phyloP scores from a whole-genome alignment of 225 moss, liverwort and hornwort species.

The Sphagnum tenellum region DNA sequence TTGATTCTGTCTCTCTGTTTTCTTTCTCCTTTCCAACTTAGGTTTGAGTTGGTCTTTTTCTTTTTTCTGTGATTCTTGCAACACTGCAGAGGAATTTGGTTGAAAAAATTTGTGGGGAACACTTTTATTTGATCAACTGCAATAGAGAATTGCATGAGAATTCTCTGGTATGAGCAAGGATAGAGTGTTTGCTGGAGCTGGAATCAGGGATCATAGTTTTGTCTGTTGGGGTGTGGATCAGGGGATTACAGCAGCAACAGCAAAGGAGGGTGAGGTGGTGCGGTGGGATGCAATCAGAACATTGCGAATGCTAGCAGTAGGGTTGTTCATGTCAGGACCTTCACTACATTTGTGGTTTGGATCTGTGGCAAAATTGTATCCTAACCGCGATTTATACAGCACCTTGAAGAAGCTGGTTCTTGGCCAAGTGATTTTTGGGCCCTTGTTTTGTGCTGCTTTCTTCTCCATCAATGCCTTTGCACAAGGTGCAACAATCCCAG shows the following conservation, averaged over 20 bases:
- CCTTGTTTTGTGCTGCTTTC: constrained; percentile 44
- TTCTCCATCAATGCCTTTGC: constrained; percentile 43
- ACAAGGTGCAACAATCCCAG: constrained; percentile 21
- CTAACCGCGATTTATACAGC: constrained; percentile 40
- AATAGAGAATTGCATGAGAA: not conserved
- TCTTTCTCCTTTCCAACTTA: too few species aligned
- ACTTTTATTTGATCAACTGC: not conserved
- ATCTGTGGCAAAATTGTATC: constrained; percentile 32
- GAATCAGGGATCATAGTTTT: not conserved
- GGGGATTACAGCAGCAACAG: constrained; percentile 31
- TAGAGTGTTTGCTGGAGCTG: not conserved
- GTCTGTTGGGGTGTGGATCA: constrained; percentile 15
- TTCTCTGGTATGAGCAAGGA: not conserved
- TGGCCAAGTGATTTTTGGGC: constrained; percentile 47
- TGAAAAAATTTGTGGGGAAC: too few species aligned
- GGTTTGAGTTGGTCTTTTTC: too few species aligned
- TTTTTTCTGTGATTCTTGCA: too few species aligned
- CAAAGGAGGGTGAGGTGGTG: constrained; percentile 18
- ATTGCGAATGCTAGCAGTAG: constrained; percentile 52
- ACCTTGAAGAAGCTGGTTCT: constrained; percentile 54
- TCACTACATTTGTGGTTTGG: constrained; percentile 54
- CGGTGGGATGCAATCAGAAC: constrained; percentile 44
- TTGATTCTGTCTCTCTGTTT: not conserved
- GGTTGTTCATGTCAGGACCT: constrained; percentile 64
- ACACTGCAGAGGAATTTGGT: too few species aligned